Evolutionary conservation across 768 basidiomycete species (phyloP).

Genomic region (Suillus clintonianus): DNA sequence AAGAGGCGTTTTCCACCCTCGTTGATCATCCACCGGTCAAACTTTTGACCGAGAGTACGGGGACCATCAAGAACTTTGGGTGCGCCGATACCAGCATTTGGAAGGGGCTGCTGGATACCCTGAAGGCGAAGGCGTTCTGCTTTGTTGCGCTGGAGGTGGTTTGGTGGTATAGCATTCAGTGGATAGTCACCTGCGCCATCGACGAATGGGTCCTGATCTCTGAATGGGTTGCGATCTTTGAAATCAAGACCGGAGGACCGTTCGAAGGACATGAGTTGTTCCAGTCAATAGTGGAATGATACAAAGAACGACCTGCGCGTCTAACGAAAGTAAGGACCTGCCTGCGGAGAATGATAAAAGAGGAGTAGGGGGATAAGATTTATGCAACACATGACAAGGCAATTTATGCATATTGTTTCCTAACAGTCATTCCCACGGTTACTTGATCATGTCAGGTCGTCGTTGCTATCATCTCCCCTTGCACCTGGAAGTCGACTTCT

Average conservation of each 20-base stretch:
- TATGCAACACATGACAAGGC: background rate
- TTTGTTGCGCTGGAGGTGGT: constrained; percentile 80
- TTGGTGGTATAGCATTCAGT: constrained; percentile 22
- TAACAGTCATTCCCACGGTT: background rate
- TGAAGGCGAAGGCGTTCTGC: constrained; percentile 82
- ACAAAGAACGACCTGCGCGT: constrained; percentile 28
- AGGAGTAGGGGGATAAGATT: constrained; percentile 2
- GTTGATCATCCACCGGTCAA: constrained; percentile 90
- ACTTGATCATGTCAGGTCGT: background rate
- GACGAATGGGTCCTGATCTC: constrained; percentile 53
- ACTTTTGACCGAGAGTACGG: constrained; percentile 44
- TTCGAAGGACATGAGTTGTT: constrained; percentile 35
- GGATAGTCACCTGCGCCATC: constrained; percentile 34
- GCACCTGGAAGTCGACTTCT: background rate
- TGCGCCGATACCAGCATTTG: constrained; percentile 24
- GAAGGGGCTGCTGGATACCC: constrained; percentile 71
- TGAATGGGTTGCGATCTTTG: constrained; percentile 51
- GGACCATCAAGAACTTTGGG: constrained; percentile 37
- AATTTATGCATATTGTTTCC: background rate
- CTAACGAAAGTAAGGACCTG: constrained; percentile 23
- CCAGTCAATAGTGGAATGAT: background rate
- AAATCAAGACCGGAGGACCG: constrained; percentile 71
- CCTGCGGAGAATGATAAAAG: constrained; percentile 17
- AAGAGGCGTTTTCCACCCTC: constrained; percentile 82
- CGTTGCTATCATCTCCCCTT: background rate